Evolutionary conservation across 495 filamentous ascomycete genomes (phyloP), one percentile per base, ranked within the genome.

Genomic region (Collariella sp.): DNA sequence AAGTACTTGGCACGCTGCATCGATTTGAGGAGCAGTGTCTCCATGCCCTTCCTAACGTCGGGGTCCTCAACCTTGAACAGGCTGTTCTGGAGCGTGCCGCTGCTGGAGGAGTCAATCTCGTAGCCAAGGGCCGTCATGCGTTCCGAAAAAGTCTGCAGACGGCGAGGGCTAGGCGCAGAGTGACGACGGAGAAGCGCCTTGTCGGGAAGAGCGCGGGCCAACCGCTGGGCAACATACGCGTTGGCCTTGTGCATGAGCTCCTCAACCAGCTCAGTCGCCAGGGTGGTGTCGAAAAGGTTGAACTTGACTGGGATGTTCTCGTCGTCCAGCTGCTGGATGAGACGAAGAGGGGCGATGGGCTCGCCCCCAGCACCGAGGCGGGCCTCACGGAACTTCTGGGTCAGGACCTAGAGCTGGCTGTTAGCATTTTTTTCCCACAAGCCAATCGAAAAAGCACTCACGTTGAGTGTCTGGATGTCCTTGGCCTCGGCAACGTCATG

Each of bases 1-100:
- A 79, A 91, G 72, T 97, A 97, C 70, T 96, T 96, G 58, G 94
- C 93, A 33, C 90, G 86, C 60, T 87, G 87, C 89, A 96, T 96
- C 42, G 86, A 80, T 73, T 98, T 98, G 62, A 91, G 74, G 18
- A 96, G 77, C 24, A 97, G 70, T 13, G 91, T 96, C 76, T 98
- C 94, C 88, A 98, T 95, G 47, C 93, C 93, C 82, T 93, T 95
- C 64, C 94, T 85, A 56, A 96, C 71, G 49, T 93, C 88, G 31
- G 79, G 70, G 69, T 97, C 90, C 31, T 91, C 81, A 20, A 98
- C 81, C 61, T 84, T 83, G 81, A 95, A 96, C 20, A 98, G 75
- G 70, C 91, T 93, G 69, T 86, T 93, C 70, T 96, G 91, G 44
- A 98, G 74, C 50, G 83, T 83, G 35, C 89, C 89, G 60, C 94